phyloP scores from a whole-genome alignment of 805 yeast genomes.

The Metschnikowia gruessii region DNA sequence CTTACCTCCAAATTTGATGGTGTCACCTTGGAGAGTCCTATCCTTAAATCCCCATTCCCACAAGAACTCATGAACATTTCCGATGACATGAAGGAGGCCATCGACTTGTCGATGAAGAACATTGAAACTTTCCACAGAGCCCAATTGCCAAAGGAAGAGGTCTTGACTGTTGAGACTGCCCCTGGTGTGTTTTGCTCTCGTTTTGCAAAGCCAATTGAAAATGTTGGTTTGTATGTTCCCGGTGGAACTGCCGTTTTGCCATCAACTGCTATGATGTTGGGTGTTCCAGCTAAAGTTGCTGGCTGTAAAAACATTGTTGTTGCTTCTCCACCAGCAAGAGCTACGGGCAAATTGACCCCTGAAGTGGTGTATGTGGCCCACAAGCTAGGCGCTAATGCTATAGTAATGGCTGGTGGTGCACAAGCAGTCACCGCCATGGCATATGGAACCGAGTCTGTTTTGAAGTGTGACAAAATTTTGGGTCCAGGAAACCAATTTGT shows the following conservation, averaged over 20 bases:
- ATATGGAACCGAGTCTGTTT: slow-evolving; percentile 89
- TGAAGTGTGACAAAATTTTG: slow-evolving; percentile 93
- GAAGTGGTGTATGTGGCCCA: slow-evolving; percentile 98
- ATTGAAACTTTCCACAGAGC: slow-evolving; percentile 92
- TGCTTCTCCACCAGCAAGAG: slow-evolving; percentile 91
- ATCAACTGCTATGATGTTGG: slow-evolving; percentile 96
- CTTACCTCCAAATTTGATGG: slow-evolving; percentile 89
- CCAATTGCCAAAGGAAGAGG: slow-evolving; percentile 68
- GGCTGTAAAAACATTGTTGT: slow-evolving; percentile 88
- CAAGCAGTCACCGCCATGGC: slow-evolving; percentile 99
- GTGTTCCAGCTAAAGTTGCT: slow-evolving; percentile 98
- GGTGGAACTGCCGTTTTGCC: slow-evolving; percentile 99
- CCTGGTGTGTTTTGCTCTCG: slow-evolving; percentile 95
- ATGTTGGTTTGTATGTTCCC: slow-evolving; percentile 94
- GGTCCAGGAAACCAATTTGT: slow-evolving; percentile 99
- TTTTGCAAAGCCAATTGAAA: slow-evolving; percentile 91
- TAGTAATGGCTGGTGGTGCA: slow-evolving; percentile 98
- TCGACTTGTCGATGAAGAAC: slow-evolving; percentile 86
- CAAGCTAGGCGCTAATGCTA: slow-evolving; percentile 86
- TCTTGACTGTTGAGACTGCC: slow-evolving; percentile 81
- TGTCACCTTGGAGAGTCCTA: slow-evolving; percentile 67
- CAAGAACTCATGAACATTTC: slow-evolving; percentile 68
- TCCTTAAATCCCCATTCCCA: slow-evolving; percentile 86
- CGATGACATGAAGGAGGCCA: slow-evolving; percentile 73
- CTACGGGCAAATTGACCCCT: slow-evolving; percentile 90